Evolutionary conservation across 345 rosid genomes (phyloP).

Genomic region (Ricinus communis): DNA sequence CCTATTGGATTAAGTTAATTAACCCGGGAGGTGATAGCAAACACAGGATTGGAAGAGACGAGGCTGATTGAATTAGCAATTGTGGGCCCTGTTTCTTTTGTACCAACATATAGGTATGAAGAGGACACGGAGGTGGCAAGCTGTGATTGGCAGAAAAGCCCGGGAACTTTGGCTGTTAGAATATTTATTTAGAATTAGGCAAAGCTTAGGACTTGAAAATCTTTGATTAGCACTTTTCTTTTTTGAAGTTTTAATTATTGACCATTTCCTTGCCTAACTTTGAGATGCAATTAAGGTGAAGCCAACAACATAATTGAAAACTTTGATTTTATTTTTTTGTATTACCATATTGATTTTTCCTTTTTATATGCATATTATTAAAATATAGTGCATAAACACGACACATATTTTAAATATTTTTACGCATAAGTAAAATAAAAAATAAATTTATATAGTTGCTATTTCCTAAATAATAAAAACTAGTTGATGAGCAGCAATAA

Average conservation of each 20-base stretch:
- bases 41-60: neutral
- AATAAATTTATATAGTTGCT: too few species aligned
- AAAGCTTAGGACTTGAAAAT: conserved; percentile 5
- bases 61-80: neutral
- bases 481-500: too few species aligned
- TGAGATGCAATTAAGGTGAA: neutral
- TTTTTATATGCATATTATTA: too few species aligned
- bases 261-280: neutral
- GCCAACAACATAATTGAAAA: too few species aligned
- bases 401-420: too few species aligned
- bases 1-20: neutral
- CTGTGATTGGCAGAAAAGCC: neutral
- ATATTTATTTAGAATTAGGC: conserved; percentile 12
- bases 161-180: neutral
- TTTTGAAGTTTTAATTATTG: conserved; percentile 1
- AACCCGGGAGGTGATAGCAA: conserved; percentile 14
- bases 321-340: too few species aligned
- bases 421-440: too few species aligned
- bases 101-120: conserved; percentile 10
- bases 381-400: too few species aligned
- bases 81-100: conserved; percentile 20
- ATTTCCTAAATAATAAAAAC: too few species aligned
- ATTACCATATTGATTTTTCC: too few species aligned
- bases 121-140: neutral
- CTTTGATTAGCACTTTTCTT: neutral